These are phyloP conservation scores for Acanthamoeba castellanii DNA, from an alignment of 208 protist species.

Conservation along the genomic window DNA sequence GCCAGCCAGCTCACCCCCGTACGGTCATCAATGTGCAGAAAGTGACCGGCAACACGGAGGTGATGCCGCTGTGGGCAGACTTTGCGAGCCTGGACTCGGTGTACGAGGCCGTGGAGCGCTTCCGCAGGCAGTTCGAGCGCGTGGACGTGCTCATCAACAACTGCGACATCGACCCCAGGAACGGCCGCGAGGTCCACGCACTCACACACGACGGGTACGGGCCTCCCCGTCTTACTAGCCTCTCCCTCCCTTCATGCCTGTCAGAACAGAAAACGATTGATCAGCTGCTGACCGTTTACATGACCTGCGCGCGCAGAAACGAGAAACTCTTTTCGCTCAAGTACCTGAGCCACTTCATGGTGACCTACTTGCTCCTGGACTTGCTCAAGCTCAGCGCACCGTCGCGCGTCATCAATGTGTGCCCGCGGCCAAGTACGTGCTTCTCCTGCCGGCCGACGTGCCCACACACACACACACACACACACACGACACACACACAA, in stretches of 20 bases:
- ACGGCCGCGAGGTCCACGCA: background rate
- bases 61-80: slow-evolving; percentile 21
- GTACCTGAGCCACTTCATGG: background rate
- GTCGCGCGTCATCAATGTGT: slow-evolving; percentile 17
- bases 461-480: no score
- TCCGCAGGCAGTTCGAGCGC: background rate
- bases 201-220: slow-evolving; percentile 7
- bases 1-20: no score
- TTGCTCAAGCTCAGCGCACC: slow-evolving; percentile 18
- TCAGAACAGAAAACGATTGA: background rate
- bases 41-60: slow-evolving; percentile 5
- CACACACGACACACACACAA: no score
- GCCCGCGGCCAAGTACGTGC: background rate
- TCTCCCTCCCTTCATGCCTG: background rate
- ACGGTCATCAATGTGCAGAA: background rate
- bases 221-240: background rate
- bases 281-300: background rate
- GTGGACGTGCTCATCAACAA: slow-evolving; percentile 16
- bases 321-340: slow-evolving; percentile 39
- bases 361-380: background rate
- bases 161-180: slow-evolving; percentile 21
- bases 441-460: background rate
- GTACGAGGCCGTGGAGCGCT: slow-evolving; percentile 4
- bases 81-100: background rate
- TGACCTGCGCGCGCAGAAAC: background rate